Percentiles rank a stretch among this genome's conserved stretches.
Evolutionary conservation across 805 yeast species (phyloP).

Genomic region (Starmerella asiatica): DNA sequence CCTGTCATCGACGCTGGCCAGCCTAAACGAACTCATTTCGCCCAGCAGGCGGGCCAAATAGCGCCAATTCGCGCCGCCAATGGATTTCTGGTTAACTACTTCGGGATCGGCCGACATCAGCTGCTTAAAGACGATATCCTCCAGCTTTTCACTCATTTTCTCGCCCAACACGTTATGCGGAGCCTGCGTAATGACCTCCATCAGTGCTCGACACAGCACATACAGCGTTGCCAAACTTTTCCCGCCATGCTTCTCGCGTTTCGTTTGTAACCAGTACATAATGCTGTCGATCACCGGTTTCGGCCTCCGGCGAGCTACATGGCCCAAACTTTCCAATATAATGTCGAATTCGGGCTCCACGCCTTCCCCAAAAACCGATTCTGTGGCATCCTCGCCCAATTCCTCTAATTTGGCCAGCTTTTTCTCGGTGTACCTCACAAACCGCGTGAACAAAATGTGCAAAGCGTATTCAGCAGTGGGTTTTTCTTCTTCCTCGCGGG

Average conservation of each 20-base stretch:
- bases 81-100: slow-evolving; percentile 48
- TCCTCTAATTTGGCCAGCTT: slow-evolving; percentile 62
- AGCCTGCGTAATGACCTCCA: slow-evolving; percentile 83
- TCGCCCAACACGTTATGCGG: slow-evolving; percentile 61
- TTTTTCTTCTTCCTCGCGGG: slow-evolving; percentile 15
- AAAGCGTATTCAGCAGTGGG: slow-evolving; percentile 59
- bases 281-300: slow-evolving; percentile 94
- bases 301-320: slow-evolving; percentile 78
- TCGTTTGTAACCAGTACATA: slow-evolving; percentile 95
- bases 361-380: slow-evolving; percentile 69
- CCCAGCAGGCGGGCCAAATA: slow-evolving; percentile 81
- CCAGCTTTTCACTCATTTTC: slow-evolving; percentile 68
- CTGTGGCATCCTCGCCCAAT: slow-evolving; percentile 51
- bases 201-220: slow-evolving; percentile 77
- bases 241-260: slow-evolving; percentile 58
- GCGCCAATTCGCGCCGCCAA: slow-evolving; percentile 88
- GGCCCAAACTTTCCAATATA: slow-evolving; percentile 74
- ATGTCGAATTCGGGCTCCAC: slow-evolving; percentile 76
- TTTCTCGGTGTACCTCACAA: slow-evolving; percentile 84
- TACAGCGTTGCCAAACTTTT: slow-evolving; percentile 72
- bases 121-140: slow-evolving; percentile 87
- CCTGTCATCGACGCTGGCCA: slow-evolving; percentile 78
- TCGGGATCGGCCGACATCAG: slow-evolving; percentile 75
- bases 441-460: slow-evolving; percentile 88
- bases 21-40: slow-evolving; percentile 73